phyloP scores from a whole-genome alignment of 192 early-diverging fungal genomes.

The Podila verticillata region DNA sequence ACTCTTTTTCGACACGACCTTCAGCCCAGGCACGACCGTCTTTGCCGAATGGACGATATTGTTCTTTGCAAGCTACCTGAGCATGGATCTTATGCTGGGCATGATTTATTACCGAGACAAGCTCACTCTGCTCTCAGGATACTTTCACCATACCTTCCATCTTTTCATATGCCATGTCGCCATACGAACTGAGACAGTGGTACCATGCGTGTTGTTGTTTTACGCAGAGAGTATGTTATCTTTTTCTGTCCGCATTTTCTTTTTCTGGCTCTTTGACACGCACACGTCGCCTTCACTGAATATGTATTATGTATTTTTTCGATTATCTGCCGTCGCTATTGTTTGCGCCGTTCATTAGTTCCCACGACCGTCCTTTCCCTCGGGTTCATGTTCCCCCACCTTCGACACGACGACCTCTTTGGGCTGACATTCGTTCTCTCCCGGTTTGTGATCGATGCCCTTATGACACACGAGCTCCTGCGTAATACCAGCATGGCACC shows the following conservation, averaged over 20 bases:
- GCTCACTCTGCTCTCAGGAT: not conserved
- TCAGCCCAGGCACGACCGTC: not conserved
- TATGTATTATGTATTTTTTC: not conserved
- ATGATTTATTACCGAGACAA: not conserved
- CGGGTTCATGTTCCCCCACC: not conserved
- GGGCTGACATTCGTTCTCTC: not conserved
- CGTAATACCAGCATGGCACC: not conserved
- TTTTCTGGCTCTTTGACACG: no score
- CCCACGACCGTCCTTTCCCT: not conserved
- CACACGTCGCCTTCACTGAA: not conserved
- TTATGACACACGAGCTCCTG: not conserved
- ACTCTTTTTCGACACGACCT: not conserved
- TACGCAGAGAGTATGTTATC: not conserved
- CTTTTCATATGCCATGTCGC: not conserved
- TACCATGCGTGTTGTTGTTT: not conserved
- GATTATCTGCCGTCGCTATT: no score
- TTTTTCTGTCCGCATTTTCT: no score
- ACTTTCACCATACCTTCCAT: not conserved
- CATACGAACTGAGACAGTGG: not conserved
- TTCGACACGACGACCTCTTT: not conserved
- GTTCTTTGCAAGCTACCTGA: not conserved
- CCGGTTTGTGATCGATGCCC: not conserved
- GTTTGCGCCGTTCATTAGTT: not conserved
- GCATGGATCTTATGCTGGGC: not conserved
- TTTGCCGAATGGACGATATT: not conserved